Evolutionary conservation across 2,329 filamentous ascomycete species (phyloP).

Genomic region (Ceratocystis variospora): DNA sequence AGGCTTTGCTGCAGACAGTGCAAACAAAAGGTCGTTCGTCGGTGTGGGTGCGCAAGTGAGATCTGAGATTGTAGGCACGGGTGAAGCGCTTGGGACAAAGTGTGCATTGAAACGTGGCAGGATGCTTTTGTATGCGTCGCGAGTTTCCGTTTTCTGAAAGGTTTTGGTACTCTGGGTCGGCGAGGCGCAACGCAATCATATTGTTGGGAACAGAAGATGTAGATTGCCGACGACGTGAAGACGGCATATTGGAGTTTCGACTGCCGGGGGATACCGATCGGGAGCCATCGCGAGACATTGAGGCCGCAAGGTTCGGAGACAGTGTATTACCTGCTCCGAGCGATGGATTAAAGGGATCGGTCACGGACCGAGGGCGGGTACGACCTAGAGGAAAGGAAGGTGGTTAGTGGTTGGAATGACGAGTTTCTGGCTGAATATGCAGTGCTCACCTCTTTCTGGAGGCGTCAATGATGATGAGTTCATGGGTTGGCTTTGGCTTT

Average conservation of each 20-base stretch:
- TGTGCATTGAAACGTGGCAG: slow-evolving; percentile 88
- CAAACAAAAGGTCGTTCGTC: slow-evolving; percentile 96
- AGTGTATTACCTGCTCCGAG: slow-evolving; percentile 24
- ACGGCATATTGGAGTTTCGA: slow-evolving; percentile 30
- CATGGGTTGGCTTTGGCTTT: slow-evolving; percentile 42
- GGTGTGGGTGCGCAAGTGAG: slow-evolving; percentile 88
- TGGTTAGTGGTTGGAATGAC: slow-evolving; percentile 15
- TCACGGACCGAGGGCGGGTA: slow-evolving; percentile 42
- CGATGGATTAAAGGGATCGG: slow-evolving; percentile 43
- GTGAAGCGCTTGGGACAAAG: slow-evolving; percentile 94
- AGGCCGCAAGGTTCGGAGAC: slow-evolving; percentile 37
- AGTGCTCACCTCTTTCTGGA: slow-evolving; percentile 50
- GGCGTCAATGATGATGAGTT: slow-evolving; percentile 62
- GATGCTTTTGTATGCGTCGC: slow-evolving; percentile 92
- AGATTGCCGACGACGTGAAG: slow-evolving; percentile 40
- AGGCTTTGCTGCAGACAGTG: slow-evolving; percentile 91
- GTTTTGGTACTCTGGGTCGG: slow-evolving; percentile 71
- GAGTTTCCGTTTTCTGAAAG: slow-evolving; percentile 45
- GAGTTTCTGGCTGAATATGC: too few species aligned
- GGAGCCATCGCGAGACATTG: slow-evolving; percentile 35
- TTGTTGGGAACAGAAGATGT: slow-evolving; percentile 50
- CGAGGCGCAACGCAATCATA: slow-evolving; percentile 72
- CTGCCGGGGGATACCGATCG: slow-evolving; percentile 48
- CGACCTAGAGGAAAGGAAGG: slow-evolving; percentile 29
- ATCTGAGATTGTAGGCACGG: slow-evolving; percentile 88